Evolutionary conservation across 2,329 filamentous ascomycete species (phyloP).

Genomic region (Oidium heveae): DNA sequence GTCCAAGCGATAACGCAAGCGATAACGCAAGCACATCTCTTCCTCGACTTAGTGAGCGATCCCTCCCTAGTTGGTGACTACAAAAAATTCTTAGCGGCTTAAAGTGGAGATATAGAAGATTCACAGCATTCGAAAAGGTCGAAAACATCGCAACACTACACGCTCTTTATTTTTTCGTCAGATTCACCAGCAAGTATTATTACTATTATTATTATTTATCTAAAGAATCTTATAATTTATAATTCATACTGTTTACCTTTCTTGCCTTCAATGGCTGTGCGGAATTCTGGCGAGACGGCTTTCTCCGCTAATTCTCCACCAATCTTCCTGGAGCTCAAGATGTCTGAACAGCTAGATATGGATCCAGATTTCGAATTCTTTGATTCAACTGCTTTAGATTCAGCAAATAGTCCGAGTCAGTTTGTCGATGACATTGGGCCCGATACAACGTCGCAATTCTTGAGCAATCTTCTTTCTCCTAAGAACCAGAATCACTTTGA

Average conservation of each 20-base stretch:
- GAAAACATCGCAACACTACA: no score
- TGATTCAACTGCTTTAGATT: conserved; percentile 13
- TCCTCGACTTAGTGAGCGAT: no score
- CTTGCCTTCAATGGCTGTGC: conserved; percentile 6
- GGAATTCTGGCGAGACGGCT: conserved; percentile 8
- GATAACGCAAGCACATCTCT: no score
- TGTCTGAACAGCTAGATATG: conserved; percentile 13
- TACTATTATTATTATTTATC: no score
- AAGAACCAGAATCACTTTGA: neutral
- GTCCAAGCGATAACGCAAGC: no score
- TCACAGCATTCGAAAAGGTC: no score
- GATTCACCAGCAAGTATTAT: no score
- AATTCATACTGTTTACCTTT: neutral
- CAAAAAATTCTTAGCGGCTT: no score
- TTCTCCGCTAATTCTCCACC: conserved; percentile 13
- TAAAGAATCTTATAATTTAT: no score
- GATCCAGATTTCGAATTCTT: conserved; percentile 17
- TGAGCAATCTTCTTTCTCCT: conserved; percentile 5
- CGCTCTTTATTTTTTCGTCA: no score
- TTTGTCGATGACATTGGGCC: conserved; percentile 12
- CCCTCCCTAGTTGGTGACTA: no score
- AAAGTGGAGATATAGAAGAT: no score
- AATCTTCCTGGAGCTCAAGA: conserved; percentile 15
- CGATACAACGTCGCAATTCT: conserved; percentile 8
- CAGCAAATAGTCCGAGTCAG: conserved; percentile 11